Evolutionary conservation across 1,284 basidiomycete genomes (phyloP).

Genomic region (Taiwanofungus camphoratus): DNA sequence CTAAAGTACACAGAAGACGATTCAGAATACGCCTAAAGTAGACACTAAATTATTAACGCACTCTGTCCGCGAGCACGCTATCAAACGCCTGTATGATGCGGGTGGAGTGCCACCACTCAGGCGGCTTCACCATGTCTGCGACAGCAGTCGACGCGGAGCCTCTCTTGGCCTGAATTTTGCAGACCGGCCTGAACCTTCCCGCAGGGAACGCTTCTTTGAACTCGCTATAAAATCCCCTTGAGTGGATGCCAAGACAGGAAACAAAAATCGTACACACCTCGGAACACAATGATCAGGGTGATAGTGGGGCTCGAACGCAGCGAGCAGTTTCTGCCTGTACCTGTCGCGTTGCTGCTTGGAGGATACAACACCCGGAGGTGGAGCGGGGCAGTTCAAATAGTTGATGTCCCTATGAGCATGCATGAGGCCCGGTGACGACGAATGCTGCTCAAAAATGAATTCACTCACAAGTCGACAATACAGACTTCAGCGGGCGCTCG

Average conservation of each 20-base stretch:
- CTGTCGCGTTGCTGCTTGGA: slow-evolving; percentile 80
- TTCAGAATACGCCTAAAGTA: slow-evolving; percentile 6
- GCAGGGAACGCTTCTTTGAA: slow-evolving; percentile 95
- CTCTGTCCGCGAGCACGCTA: slow-evolving; percentile 81
- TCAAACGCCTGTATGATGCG: slow-evolving; percentile 88
- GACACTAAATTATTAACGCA: slow-evolving; percentile 28
- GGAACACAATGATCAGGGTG: slow-evolving; percentile 80
- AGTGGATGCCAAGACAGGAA: too few species aligned
- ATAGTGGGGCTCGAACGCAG: slow-evolving; percentile 79
- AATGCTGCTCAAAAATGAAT: too few species aligned
- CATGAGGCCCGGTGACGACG: too few species aligned
- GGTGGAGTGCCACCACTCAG: slow-evolving; percentile 90
- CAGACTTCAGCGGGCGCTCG: slow-evolving; percentile 79
- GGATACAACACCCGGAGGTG: slow-evolving; percentile 78
- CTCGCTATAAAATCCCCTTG: slow-evolving; percentile 57
- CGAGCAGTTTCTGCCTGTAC: slow-evolving; percentile 69
- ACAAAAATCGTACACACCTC: slow-evolving; percentile 38
- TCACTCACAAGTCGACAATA: slow-evolving; percentile 84
- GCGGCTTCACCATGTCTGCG: slow-evolving; percentile 81
- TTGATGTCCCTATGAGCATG: slow-evolving; percentile 74
- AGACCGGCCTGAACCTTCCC: slow-evolving; percentile 78
- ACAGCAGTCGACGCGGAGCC: slow-evolving; percentile 75
- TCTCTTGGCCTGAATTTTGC: slow-evolving; percentile 79
- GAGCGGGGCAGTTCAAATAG: slow-evolving; percentile 75
- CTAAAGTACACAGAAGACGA: slow-evolving; percentile 29